A percentile compares a stretch with the other conserved stretches of the same genome.
These are phyloP conservation scores for Skeletonema potamos DNA, from an alignment of 108 stramenopile species.

Conservation along the genomic window DNA sequence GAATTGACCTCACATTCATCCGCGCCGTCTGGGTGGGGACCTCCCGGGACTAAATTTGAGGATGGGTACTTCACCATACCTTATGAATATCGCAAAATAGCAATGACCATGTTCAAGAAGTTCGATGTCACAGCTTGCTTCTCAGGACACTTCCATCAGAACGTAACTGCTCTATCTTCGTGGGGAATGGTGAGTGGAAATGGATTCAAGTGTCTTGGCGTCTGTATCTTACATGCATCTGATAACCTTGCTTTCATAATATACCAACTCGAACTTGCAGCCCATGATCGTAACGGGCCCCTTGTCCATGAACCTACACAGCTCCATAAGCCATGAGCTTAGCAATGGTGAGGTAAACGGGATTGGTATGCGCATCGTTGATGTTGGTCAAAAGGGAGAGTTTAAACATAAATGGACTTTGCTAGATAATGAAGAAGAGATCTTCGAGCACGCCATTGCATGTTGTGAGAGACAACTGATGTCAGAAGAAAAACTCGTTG, in stretches of 20 bases:
- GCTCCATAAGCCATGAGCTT: conserved; percentile 27
- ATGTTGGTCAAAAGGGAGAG: conserved; percentile 18
- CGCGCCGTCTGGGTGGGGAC: conserved; percentile 27
- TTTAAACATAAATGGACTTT: conserved; percentile 25
- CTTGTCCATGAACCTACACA: conserved; percentile 25
- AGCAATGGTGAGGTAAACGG: conserved; percentile 25
- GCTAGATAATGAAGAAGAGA: conserved; percentile 29
- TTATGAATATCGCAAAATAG: conserved; percentile 17
- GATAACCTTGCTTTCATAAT: neutral
- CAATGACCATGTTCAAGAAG: conserved; percentile 25
- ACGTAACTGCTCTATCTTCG: conserved; percentile 17
- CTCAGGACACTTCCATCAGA: conserved; percentile 32
- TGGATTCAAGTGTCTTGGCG: too few relatives aligned
- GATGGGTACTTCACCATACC: conserved; percentile 35
- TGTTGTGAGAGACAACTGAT: neutral
- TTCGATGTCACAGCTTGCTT: conserved; percentile 37
- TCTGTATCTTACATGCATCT: neutral
- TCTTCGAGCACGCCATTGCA: conserved; percentile 12
- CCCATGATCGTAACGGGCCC: conserved; percentile 44
- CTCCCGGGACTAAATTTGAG: conserved; percentile 18
- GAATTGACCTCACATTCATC: conserved; percentile 4
- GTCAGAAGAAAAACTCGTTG: neutral
- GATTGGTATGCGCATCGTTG: conserved; percentile 37
- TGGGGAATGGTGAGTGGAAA: conserved; percentile 21
- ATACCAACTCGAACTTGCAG: neutral